Conservation (phyloP, 163 green algal genomes). For the Picocystis sp. region DNA sequence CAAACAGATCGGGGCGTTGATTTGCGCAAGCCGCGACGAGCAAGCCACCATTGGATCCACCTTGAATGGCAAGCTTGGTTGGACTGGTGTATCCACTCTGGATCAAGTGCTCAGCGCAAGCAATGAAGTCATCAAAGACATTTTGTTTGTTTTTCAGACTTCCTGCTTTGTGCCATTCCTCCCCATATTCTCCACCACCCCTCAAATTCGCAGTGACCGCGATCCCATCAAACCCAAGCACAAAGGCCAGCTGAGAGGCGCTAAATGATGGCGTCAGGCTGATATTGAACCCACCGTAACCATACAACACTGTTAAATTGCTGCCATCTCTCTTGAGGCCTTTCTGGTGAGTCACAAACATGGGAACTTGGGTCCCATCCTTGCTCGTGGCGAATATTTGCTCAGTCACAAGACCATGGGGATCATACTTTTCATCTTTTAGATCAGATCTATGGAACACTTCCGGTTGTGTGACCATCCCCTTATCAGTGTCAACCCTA, state of each 20-base stretch:
- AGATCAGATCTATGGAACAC: constrained; percentile 60
- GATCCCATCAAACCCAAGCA: constrained; percentile 60
- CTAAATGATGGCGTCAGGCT: constrained; percentile 55
- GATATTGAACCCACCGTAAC: constrained; percentile 75
- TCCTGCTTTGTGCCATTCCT: constrained; percentile 65
- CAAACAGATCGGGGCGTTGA: constrained; percentile 79
- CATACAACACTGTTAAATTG: constrained; percentile 77
- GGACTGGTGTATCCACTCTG: constrained; percentile 27
- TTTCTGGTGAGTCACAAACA: constrained; percentile 72
- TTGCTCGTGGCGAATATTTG: constrained; percentile 71
- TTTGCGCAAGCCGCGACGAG: constrained; percentile 78
- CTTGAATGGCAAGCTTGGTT: constrained; percentile 54
- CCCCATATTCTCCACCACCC: constrained; percentile 85
- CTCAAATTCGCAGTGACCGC: constrained; percentile 57
- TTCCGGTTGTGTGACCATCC: constrained; percentile 11
- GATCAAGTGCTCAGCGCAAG: constrained; percentile 56
- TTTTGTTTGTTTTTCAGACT: constrained; percentile 73
- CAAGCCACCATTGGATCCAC: constrained; percentile 80
- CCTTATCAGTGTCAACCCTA: constrained; percentile 25
- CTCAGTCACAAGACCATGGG: constrained; percentile 48
- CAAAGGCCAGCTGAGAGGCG: constrained; percentile 42
- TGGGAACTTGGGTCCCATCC: constrained; percentile 69
- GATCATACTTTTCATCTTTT: constrained; percentile 16
- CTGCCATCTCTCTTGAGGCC: constrained; percentile 37
- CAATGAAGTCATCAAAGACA: constrained; percentile 84